Conservation (phyloP, 106 monocot species). For the Acorus calamus region DNA sequence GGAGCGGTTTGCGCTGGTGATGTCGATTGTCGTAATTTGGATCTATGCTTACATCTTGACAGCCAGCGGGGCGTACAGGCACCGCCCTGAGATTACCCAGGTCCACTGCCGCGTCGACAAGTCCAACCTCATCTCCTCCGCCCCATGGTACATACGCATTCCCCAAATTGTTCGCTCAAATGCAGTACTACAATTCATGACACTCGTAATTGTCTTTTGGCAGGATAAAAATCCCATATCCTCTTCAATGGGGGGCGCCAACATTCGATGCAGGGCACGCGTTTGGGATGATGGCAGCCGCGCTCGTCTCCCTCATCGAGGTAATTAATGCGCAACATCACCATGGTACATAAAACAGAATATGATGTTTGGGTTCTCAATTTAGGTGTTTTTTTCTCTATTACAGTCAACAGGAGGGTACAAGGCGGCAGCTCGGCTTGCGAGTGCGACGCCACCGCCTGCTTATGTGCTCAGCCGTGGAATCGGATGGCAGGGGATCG, state of each 20-base stretch:
- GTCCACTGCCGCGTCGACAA: conserved; percentile 68
- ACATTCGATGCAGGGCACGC: conserved; percentile 87
- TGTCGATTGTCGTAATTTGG: conserved; percentile 61
- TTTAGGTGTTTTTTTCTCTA: not conserved
- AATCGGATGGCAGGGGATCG: conserved; percentile 94
- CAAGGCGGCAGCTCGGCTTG: conserved; percentile 84
- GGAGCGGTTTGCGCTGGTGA: conserved; percentile 72
- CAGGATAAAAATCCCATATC: conserved; percentile 94
- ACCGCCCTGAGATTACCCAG: conserved; percentile 58
- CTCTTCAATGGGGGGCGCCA: conserved; percentile 93
- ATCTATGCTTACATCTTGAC: conserved; percentile 73
- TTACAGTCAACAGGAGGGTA: conserved; percentile 88
- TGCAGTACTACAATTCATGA: too few species aligned
- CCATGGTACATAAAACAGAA: too few species aligned
- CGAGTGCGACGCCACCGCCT: conserved; percentile 97
- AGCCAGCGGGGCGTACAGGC: conserved; percentile 69
- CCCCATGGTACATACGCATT: conserved; percentile 53
- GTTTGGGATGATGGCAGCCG: conserved; percentile 98
- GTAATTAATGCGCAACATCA: conserved; percentile 15
- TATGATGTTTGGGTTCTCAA: not conserved
- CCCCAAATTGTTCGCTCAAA: not conserved
- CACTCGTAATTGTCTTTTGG: not conserved
- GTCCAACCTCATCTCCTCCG: conserved; percentile 85
- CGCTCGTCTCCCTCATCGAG: conserved; percentile 78
- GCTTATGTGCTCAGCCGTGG: conserved; percentile 95